Evolutionary conservation across 176 grass and related monocot genomes (phyloP), one percentile per base, ranked within the genome.

Genomic region (Aegilops longissima): DNA sequence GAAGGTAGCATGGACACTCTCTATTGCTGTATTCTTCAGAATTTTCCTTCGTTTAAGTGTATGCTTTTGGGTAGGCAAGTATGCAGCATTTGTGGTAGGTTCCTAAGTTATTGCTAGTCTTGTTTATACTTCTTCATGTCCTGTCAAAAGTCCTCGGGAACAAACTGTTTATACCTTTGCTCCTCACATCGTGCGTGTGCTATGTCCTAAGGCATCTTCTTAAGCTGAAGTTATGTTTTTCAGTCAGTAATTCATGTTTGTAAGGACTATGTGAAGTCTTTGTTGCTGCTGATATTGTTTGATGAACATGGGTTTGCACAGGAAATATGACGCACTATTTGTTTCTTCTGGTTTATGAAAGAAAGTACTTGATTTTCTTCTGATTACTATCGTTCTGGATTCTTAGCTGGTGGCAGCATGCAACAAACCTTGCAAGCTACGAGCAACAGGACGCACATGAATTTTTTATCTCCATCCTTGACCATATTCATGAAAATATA

Each of bases 391-490:
- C 78, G 12, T 89, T 91, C 72, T 93, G 61, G 18, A 81, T 81
- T 88, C 38, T 82, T 85, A 98, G 97, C 73, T 98, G 94, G 94
- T 98, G 96, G 97, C 88, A 88, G 85, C 90, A 93, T 91, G 92
- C 97, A 67, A 93, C 92, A 33, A 95, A 98, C 79, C 97, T 98
- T 80, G 94, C 94, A 66, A 98, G 92, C 84, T 98, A 98, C 39
- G 92, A 98, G 80, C 97, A 96, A 63, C 97, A 98, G 73, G 97
- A 98, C 71, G 97, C 94, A 25, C 94, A 98, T 92, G 97, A 98
- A 90, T 98, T 98, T 88, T 98, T 98, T 66, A 98, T 98, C 82
- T 96, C 93, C 83, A 91, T 98, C 85, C 88, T 98, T 90, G 94
- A 98, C 75, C 87, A 95, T 86, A 96, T 98, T 79, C 97, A 98